Percentiles rank a stretch among this genome's conserved stretches.
Conservation (phyloP, 1,139 yeast species). For the Debaryomycetaceae sp. region DNA sequence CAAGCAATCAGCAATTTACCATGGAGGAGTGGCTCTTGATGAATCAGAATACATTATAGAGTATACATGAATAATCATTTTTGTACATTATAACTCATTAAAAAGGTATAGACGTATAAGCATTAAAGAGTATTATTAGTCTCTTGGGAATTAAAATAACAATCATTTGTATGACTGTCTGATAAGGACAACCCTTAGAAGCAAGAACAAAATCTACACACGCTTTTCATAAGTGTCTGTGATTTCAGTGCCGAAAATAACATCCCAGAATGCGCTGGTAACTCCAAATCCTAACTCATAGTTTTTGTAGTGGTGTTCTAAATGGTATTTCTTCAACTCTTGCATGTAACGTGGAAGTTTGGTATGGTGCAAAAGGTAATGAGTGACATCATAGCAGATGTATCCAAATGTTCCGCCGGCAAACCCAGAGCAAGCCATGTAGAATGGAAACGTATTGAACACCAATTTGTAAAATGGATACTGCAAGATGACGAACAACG, state of each 20-base stretch:
- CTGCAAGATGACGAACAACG: slow-evolving; percentile 56
- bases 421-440: slow-evolving; percentile 57
- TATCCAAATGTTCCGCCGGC: slow-evolving; percentile 97
- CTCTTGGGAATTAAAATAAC: too few relatives aligned
- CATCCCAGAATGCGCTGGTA: slow-evolving; percentile 91
- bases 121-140: not conserved
- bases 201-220: slow-evolving; percentile 2
- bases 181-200: too few relatives aligned
- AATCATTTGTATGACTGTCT: too few relatives aligned
- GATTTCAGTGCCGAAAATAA: slow-evolving; percentile 72
- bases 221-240: slow-evolving; percentile 34
- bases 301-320: slow-evolving; percentile 96
- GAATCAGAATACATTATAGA: slow-evolving; percentile 7
- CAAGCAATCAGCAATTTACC: slow-evolving; percentile 7
- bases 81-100: not conserved
- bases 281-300: slow-evolving; percentile 97
- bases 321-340: slow-evolving; percentile 79
- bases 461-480: slow-evolving; percentile 43
- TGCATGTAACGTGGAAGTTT: slow-evolving; percentile 73
- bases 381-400: slow-evolving; percentile 85
- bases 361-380: slow-evolving; percentile 81
- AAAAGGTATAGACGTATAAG: not conserved
- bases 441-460: slow-evolving; percentile 38
- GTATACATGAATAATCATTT: too few relatives aligned
- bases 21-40: slow-evolving; percentile 8